Base-by-base conservation (phyloP, 306 rosid genomes). In the Arachis hypogaea region DNA sequence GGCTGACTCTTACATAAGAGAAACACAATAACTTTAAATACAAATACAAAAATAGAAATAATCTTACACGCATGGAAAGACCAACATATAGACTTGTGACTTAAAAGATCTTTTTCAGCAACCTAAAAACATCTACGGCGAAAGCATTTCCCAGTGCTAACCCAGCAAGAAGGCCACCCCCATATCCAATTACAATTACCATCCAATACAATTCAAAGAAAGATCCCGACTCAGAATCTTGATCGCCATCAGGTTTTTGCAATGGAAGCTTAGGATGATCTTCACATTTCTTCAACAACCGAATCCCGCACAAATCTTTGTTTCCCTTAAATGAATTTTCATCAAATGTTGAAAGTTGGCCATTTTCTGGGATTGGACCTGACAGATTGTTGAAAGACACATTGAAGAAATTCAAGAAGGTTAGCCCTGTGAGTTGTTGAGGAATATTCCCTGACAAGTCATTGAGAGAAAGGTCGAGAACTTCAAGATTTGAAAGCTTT, bases 101-200 rank as follows among this genome's bases (percentile, higher is more conserved):
- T 33, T 33, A 33, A 33, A 33, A 33, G 38, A 33, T 33, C 38
- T 3, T 33, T 33, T 33, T 33, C 38, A 33, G 3, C 38, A 33
- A 33, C 2, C 2, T 33, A 33, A 1, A 33, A 33, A 33, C 38
- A 33, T 33, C 38, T 33, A 2, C 1, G 0, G 7, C 10, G 3
- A 10, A 57, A 44, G 59, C 9, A 3, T 18, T 41, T 40, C 66
- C 76, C 36, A 54, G 7, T 0, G 16, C 56, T 1, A 61, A 0
- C n/a, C 71, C 59, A 0, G 40, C 51, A 29, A 52, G 42, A 50
- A 61, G 58, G 11, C 71, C 81, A 51, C 76, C 47, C 2, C 41
- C 81, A 61, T 69, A 77, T 3, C 76, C 81, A 2, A 76, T 59
- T 62, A 59, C 3, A 59, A 68, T 6, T 18, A 73, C n/a, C 62